A percentile compares a stretch with the other conserved stretches of the same genome.
These are phyloP conservation scores for Picochlorum sp. DNA, from an alignment of 139 green algal species.

Conservation along the genomic window DNA sequence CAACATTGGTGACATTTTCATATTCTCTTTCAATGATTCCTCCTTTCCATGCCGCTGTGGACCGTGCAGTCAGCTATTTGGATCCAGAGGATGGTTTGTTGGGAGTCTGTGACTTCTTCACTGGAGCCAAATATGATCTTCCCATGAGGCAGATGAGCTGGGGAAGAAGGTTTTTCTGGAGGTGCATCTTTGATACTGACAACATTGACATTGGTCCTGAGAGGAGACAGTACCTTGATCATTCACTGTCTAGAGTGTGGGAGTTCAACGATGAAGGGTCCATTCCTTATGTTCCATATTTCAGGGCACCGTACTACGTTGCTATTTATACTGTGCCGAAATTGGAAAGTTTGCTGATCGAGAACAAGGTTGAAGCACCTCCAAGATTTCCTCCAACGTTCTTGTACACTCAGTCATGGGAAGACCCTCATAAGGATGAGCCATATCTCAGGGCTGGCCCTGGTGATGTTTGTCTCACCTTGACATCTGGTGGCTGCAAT, in stretches of 20 bases:
- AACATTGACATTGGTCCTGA: conserved; percentile 95
- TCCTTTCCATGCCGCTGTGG: conserved; percentile 86
- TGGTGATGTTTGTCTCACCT: conserved; percentile 79
- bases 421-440: conserved; percentile 67
- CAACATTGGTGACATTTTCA: conserved; percentile 92
- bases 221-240: conserved; percentile 85
- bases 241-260: conserved; percentile 75
- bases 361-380: conserved; percentile 64
- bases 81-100: conserved; percentile 67
- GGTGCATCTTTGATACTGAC: conserved; percentile 84
- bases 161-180: conserved; percentile 88
- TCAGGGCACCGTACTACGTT: conserved; percentile 89
- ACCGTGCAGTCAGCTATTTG: conserved; percentile 77
- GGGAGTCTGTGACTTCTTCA: conserved; percentile 89
- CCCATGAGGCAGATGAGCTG: conserved; percentile 87
- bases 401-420: conserved; percentile 97
- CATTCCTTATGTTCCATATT: conserved; percentile 84
- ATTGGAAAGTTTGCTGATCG: conserved; percentile 36
- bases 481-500: conserved; percentile 98
- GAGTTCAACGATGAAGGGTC: conserved; percentile 81
- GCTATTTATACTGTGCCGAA: conserved; percentile 71
- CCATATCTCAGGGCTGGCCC: conserved; percentile 32
- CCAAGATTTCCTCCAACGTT: conserved; percentile 93
- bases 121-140: conserved; percentile 85
- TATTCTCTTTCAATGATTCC: conserved; percentile 99